Base-by-base conservation (phyloP, 2,329 filamentous ascomycete genomes). In the Acrodontium crateriforme region DNA sequence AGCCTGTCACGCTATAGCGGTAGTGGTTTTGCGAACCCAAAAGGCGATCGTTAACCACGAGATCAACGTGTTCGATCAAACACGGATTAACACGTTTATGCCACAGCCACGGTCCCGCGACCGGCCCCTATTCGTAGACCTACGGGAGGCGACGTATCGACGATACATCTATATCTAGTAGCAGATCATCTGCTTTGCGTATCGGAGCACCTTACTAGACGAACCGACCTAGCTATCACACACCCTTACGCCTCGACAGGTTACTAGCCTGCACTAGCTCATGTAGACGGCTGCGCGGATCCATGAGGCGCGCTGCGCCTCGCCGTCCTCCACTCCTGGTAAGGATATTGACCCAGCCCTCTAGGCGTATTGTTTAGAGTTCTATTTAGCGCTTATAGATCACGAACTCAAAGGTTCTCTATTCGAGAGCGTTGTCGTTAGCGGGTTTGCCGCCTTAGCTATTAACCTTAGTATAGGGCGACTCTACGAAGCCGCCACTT, bases 311-410 rank as follows among this genome's bases (percentile, higher is more conserved):
- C n/a, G n/a, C n/a, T n/a, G n/a, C n/a, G n/a, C n/a, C n/a, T n/a
- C n/a, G n/a, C n/a, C n/a, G n/a, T n/a, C n/a, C n/a, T n/a, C n/a
- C n/a, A n/a, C n/a, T n/a, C n/a, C n/a, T n/a, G n/a, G n/a, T n/a
- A n/a, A n/a, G n/a, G n/a, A n/a, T n/a, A n/a, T n/a, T n/a, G n/a
- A n/a, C n/a, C n/a, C n/a, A n/a, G n/a, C n/a, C n/a, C n/a, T n/a
- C n/a, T n/a, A n/a, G n/a, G n/a, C n/a, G n/a, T n/a, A n/a, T n/a
- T 42, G 36, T 12, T 32, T 41, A n/a, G 21, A 31, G 5, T 22
- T 39, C 10, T 42, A 33, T 16, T 37, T 41, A 10, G 27, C 32
- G 6, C 32, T 40, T 3, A 38, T 41, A 0, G 38, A 41, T 23
- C 32, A 43, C 11, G 32, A 27, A 3, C 30, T 43, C 4, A 29